Percentiles rank a stretch among this genome's conserved stretches.
These are phyloP conservation scores for Cladosporium sp. DNA, from an alignment of 2,329 filamentous ascomycete species.

Conservation along the genomic window DNA sequence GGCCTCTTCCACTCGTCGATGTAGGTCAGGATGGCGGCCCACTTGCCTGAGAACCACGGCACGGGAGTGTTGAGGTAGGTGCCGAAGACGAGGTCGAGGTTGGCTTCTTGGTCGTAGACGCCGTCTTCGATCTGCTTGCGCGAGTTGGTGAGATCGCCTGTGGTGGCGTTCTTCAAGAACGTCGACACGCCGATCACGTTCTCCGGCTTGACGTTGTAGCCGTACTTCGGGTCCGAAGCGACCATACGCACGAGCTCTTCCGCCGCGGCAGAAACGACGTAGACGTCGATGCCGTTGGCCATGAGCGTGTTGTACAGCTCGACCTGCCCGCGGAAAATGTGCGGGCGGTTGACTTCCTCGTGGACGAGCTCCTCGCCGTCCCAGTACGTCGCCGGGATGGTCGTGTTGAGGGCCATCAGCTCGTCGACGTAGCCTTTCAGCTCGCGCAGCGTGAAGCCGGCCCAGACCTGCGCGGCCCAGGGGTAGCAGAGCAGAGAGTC, in stretches of 20 bases:
- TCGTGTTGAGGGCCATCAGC: constrained; percentile 47
- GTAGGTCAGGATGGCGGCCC: constrained; percentile 43
- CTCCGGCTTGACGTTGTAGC: constrained; percentile 49
- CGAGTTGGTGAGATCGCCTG: constrained; percentile 32
- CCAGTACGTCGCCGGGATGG: constrained; percentile 43
- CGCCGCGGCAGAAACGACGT: constrained; percentile 47
- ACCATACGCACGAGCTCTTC: constrained; percentile 53
- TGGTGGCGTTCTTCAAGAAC: constrained; percentile 39
- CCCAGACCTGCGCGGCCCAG: constrained; percentile 47
- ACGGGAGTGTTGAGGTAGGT: constrained; percentile 49
- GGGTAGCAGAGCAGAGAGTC: constrained; percentile 49
- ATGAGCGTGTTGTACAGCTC: constrained; percentile 50
- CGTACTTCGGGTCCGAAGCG: constrained; percentile 49
- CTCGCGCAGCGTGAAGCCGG: constrained; percentile 48
- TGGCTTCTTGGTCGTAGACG: constrained; percentile 40
- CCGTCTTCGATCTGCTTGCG: constrained; percentile 47
- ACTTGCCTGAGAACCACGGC: constrained; percentile 50
- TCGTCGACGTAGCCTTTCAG: constrained; percentile 53
- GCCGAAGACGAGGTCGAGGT: constrained; percentile 45
- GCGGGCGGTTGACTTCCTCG: constrained; percentile 40
- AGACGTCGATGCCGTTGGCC: constrained; percentile 49
- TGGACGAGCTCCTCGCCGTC: constrained; percentile 38
- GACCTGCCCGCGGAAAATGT: constrained; percentile 44
- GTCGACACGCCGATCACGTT: constrained; percentile 50
- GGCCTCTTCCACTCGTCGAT: constrained; percentile 49